Evolutionary conservation across 2,329 filamentous ascomycete genomes (phyloP), one percentile per base, ranked within the genome.

Genomic region (Didymellaceae sp.): DNA sequence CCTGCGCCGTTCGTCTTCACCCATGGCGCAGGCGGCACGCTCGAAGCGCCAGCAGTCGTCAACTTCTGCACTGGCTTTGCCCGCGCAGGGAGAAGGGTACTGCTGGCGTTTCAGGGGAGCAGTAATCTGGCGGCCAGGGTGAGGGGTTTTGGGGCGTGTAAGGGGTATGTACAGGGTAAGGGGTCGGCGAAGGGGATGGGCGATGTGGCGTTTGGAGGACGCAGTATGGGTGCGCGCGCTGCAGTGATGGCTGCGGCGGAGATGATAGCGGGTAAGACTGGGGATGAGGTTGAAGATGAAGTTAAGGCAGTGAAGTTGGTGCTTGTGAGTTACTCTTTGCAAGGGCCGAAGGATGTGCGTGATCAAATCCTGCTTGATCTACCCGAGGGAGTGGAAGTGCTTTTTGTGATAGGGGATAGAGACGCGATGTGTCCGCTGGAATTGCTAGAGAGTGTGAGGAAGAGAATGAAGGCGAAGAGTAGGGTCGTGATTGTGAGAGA

Each of bases 181-280:
- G 10, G 24, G 14, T 17, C 21, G 32, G 41, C 16, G 0, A 17
- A 3, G n/a, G 39, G 5, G 22, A 11, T 14, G 31, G 7, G 20
- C 9, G 4, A 7, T 13, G 24, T 61, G 5, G 56, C 67, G 3
- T 50, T 77, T 2, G 75, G 75, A 1, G 76, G 76, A 2, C 57
- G 75, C 3, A 77, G 74, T 32, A 78, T 78, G 75, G 76, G 76
- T 7, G 71, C 75, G 8, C 64, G 75, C 13, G 75, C 76, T 4
- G 76, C 76, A 3, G 70, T 72, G 5, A 66, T 75, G 13, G 70
- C 75, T 3, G 71, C 70, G 9, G 28, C 30, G 2, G 34, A 44
- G 40, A 7, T 40, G 1, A 1, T n/a, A 3, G 34, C 16, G 21
- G 32, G 9, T 11, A n/a, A 9, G 5, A n/a, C n/a, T 1, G n/a